These are phyloP conservation scores for Camelina hispida DNA, from an alignment of 345 rosid species.

Conservation along the genomic window DNA sequence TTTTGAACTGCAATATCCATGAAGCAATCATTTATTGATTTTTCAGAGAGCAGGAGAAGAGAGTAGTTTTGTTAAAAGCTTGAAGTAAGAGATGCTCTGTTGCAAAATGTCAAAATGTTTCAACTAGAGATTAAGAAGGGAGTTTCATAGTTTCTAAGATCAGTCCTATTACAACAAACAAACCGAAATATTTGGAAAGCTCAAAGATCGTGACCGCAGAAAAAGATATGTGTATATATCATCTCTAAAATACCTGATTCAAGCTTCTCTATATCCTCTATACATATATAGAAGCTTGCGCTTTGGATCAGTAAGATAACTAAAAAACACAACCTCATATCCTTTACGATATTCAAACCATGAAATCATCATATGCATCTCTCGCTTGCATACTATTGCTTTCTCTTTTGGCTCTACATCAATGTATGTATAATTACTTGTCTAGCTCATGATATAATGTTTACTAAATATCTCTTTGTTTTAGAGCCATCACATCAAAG, in stretches of 20 bases:
- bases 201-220: conserved; percentile 21
- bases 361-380: conserved; percentile 27
- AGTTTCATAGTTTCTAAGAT: too few relatives aligned
- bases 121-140: background rate
- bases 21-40: too few relatives aligned
- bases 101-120: background rate
- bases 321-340: background rate
- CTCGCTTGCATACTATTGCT: conserved; percentile 16
- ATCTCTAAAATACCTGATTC: background rate
- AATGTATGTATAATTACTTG: conserved; percentile 15
- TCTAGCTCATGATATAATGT: conserved; percentile 6
- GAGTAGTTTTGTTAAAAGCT: background rate
- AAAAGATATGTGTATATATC: background rate
- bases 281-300: background rate
- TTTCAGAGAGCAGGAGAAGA: background rate
- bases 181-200: conserved; percentile 1
- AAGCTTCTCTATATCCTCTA: background rate
- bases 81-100: background rate
- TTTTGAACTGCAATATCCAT: too few relatives aligned
- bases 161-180: background rate
- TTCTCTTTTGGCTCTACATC: conserved; percentile 22
- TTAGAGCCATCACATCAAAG: background rate
- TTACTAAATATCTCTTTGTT: background rate
- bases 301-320: background rate
- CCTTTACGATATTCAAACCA: background rate